A percentile compares a stretch with the other conserved stretches of the same genome.
Conservation (phyloP, 164 flowering plant species). For the Piper betle region DNA sequence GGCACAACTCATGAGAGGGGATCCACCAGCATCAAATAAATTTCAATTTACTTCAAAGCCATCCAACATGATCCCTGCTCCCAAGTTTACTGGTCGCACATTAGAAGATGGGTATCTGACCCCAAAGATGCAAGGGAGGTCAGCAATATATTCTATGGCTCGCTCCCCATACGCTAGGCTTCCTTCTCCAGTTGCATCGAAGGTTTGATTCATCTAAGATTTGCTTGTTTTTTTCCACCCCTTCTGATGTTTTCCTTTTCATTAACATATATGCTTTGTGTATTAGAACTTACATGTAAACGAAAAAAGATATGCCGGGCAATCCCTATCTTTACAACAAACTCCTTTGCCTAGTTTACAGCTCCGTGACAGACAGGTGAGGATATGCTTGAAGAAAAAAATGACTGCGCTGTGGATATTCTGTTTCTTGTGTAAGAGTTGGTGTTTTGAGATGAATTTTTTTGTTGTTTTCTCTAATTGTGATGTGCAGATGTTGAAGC, state of each 20-base stretch:
- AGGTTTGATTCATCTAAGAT: slow-evolving; percentile 24
- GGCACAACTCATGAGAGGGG: slow-evolving; percentile 29
- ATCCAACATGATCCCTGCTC: slow-evolving; percentile 22
- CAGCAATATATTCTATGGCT: slow-evolving; percentile 77
- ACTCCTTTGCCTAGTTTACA: slow-evolving; percentile 18
- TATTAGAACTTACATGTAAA: not conserved
- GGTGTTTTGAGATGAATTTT: not conserved
- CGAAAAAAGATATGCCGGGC: slow-evolving; percentile 22
- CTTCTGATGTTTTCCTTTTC: not conserved
- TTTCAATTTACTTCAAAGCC: slow-evolving; percentile 20
- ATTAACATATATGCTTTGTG: not conserved
- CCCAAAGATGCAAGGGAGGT: slow-evolving; percentile 68
- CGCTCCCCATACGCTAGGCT: slow-evolving; percentile 70
- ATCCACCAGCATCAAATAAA: slow-evolving; percentile 16
- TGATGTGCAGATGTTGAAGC: slow-evolving; percentile 42
- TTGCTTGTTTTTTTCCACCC: not conserved
- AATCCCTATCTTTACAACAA: slow-evolving; percentile 29
- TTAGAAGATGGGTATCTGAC: slow-evolving; percentile 45
- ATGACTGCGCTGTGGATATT: not conserved
- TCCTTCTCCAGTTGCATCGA: slow-evolving; percentile 18
- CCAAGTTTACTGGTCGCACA: slow-evolving; percentile 21
- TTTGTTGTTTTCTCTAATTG: not conserved
- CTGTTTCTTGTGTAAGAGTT: not conserved
- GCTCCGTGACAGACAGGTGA: slow-evolving; percentile 37
- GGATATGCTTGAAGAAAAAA: not conserved